A percentile compares a stretch with the other conserved stretches of the same genome.
phyloP scores from a whole-genome alignment of 306 rosid genomes.

The Adenanthera pavonina region DNA sequence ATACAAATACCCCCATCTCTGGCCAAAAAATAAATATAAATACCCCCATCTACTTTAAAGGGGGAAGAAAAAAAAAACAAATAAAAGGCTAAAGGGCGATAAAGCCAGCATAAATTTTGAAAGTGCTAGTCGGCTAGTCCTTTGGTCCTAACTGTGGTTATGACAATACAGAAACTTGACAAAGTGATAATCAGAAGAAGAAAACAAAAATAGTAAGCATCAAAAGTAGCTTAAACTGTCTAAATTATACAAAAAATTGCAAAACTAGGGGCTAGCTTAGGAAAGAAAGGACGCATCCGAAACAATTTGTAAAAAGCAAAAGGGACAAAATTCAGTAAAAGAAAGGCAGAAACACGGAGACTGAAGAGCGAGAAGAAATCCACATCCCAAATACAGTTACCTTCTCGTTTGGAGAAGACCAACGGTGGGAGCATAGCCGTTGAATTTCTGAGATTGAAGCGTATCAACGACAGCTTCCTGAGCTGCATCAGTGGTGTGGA shows the following conservation, averaged over 20 bases:
- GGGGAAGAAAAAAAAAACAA: neutral
- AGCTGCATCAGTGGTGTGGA: slow-evolving; percentile 56
- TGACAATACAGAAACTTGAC: neutral
- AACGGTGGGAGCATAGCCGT: slow-evolving; percentile 88
- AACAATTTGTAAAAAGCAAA: neutral
- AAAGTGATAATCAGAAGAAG: neutral
- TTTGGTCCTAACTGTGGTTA: neutral
- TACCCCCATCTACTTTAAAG: neutral
- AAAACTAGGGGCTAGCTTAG: neutral
- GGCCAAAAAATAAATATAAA: too few species aligned
- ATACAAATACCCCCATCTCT: too few species aligned
- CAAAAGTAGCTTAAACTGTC: neutral
- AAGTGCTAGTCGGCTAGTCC: neutral
- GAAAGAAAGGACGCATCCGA: neutral
- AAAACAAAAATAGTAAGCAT: neutral
- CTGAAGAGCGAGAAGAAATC: neutral
- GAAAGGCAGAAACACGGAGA: neutral
- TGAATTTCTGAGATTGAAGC: slow-evolving; percentile 65
- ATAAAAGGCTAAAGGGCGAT: neutral
- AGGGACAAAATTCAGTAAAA: slow-evolving; percentile 16
- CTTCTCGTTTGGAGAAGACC: slow-evolving; percentile 82
- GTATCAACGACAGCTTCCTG: slow-evolving; percentile 68
- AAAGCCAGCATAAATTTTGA: neutral
- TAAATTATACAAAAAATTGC: neutral
- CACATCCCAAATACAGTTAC: slow-evolving; percentile 39